These are phyloP conservation scores for Penicillium sp. DNA, from an alignment of 2,329 filamentous ascomycete genomes.

Conservation along the genomic window DNA sequence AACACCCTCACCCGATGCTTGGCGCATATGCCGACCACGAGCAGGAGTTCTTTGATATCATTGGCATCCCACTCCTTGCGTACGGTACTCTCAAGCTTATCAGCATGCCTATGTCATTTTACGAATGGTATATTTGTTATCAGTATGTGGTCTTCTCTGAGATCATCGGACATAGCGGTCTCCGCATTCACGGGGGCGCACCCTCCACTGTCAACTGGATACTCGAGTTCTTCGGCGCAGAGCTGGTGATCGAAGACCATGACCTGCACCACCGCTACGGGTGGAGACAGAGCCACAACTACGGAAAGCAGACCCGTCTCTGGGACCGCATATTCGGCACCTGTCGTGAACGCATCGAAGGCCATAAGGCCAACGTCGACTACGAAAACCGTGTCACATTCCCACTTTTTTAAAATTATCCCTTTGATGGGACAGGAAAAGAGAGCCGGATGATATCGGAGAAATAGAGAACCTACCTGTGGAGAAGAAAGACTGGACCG, in stretches of 20 bases:
- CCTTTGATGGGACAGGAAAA: not conserved
- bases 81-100: slow-evolving; percentile 36
- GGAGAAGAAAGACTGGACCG: too few relatives aligned
- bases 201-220: slow-evolving; percentile 38
- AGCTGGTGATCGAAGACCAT: slow-evolving; percentile 17
- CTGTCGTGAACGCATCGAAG: slow-evolving; percentile 39
- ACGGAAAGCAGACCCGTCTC: slow-evolving; percentile 33
- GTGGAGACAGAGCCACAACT: slow-evolving; percentile 17
- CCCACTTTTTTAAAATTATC: slow-evolving; percentile 8
- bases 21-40: slow-evolving; percentile 44
- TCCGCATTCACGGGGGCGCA: slow-evolving; percentile 36
- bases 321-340: slow-evolving; percentile 40
- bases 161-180: slow-evolving; percentile 16
- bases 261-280: slow-evolving; percentile 18
- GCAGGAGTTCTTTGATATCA: slow-evolving; percentile 46
- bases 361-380: slow-evolving; percentile 31
- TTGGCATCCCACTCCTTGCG: slow-evolving; percentile 40
- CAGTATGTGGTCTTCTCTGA: slow-evolving; percentile 43
- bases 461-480: too few relatives aligned
- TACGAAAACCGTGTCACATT: slow-evolving; percentile 21
- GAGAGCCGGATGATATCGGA: too few relatives aligned
- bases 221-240: slow-evolving; percentile 33
- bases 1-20: slow-evolving; percentile 46
- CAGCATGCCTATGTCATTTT: slow-evolving; percentile 47
- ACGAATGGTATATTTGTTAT: slow-evolving; percentile 50